Percentiles rank a stretch among this genome's conserved stretches.
Conservation (phyloP, 306 rosid species). For the Prunus mongolica region DNA sequence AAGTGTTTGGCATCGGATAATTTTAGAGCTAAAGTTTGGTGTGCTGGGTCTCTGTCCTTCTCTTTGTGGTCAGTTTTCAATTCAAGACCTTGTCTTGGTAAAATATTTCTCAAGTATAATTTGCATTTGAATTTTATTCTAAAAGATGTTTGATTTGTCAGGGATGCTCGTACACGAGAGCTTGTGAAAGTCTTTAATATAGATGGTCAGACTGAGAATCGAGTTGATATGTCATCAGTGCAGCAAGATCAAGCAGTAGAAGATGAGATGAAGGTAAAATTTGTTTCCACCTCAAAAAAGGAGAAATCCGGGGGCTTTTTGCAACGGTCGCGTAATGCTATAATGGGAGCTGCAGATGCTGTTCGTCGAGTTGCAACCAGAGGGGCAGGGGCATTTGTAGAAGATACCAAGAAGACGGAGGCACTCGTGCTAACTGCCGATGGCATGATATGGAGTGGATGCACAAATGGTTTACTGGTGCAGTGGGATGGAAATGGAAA, state of each 20-base stretch:
- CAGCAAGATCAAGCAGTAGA: constrained; percentile 83
- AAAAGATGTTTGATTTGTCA: constrained; percentile 25
- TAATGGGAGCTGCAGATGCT: constrained; percentile 97
- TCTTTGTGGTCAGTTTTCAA: constrained; percentile 63
- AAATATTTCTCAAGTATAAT: background rate
- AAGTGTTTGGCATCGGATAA: constrained; percentile 68
- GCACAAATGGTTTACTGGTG: constrained; percentile 82
- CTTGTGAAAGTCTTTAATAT: constrained; percentile 85
- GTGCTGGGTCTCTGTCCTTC: constrained; percentile 68
- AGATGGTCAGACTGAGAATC: constrained; percentile 85
- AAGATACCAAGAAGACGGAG: constrained; percentile 78
- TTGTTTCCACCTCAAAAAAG: constrained; percentile 68
- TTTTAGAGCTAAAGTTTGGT: constrained; percentile 80
- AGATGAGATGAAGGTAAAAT: constrained; percentile 83
- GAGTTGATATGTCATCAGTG: constrained; percentile 67
- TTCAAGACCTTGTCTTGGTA: background rate
- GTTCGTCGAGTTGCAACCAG: constrained; percentile 93
- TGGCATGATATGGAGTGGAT: constrained; percentile 97
- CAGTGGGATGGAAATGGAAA: constrained; percentile 93
- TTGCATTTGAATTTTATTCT: background rate
- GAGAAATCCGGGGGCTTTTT: constrained; percentile 88
- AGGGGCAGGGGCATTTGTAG: constrained; percentile 92
- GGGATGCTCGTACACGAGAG: constrained; percentile 95
- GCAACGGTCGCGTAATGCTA: constrained; percentile 87
- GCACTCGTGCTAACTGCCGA: constrained; percentile 65